Base-by-base conservation (phyloP, 1,284 basidiomycete genomes). In the Cystobasidiaceae sp. region DNA sequence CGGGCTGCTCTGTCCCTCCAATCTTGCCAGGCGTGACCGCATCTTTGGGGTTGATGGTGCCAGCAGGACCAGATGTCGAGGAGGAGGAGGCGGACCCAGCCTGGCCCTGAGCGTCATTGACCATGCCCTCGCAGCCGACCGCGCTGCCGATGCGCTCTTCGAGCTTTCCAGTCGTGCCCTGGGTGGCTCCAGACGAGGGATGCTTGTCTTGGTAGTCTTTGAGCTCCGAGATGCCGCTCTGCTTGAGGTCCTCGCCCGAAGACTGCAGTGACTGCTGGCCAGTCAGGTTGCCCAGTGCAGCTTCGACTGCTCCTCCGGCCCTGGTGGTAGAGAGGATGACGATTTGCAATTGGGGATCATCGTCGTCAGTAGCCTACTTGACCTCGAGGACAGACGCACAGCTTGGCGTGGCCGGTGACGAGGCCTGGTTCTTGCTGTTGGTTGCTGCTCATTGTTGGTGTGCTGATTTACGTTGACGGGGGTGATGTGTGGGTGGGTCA, bases 81-180 rank as follows among this genome's bases (percentile, higher is more conserved):
- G 25, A 15, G 28, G 11, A 39, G 28, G 55, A 30, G 21, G 46
- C 11, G 23, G 60, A 52, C 13, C 34, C 25, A 11, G 52, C 37
- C 3, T 13, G 15, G 17, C 61, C 61, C 4, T 44, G 27, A 19
- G 61, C 61, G 56, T 64, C 61, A 32, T 46, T 56, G 51, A 64
- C 61, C 51, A 64, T 55, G 13, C 61, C 61, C 39, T 64, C 61
- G 52, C 61, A 64, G 25, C 61, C 61, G 19, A 64, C 61, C 23
- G 61, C 61, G 25, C 30, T 27, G 19, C 61, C 61, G 30, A 64
- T 43, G 25, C 34, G 41, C 32, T 55, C 17, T 33, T 64, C 61
- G 19, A 64, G 19, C 51, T n/a, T 43, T 19, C 46, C 39, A 13
- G 49, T 34, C 21, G 39, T 49, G 11, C 61, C 61, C 8, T 7